These are phyloP conservation scores for Pichia sp. DNA, from an alignment of 1,139 yeast genomes.

Conservation along the genomic window DNA sequence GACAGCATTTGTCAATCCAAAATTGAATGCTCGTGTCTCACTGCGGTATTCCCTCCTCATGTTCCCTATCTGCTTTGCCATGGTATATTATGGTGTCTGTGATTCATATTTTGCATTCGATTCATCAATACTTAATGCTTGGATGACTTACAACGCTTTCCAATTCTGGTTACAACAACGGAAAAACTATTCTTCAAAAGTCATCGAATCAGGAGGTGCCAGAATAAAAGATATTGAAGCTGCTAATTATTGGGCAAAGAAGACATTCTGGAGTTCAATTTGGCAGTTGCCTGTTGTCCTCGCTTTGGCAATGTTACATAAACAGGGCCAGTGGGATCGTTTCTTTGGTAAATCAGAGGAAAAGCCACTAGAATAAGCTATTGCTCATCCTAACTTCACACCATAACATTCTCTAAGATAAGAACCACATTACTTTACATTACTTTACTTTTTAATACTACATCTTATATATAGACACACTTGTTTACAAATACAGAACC, in stretches of 20 bases:
- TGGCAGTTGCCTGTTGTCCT: conserved; percentile 90
- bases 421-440: too few relatives aligned
- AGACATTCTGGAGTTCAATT: conserved; percentile 90
- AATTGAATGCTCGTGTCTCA: conserved; percentile 87
- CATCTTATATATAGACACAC: too few relatives aligned
- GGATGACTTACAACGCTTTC: conserved; percentile 77
- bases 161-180: conserved; percentile 79
- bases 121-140: conserved; percentile 72
- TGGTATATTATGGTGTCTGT: conserved; percentile 72
- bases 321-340: conserved; percentile 93
- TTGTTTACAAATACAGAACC: too few relatives aligned
- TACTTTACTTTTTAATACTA: too few relatives aligned
- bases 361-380: not conserved
- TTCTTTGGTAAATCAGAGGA: conserved; percentile 29
- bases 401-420: too few relatives aligned
- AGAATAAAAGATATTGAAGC: conserved; percentile 46
- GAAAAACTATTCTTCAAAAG: conserved; percentile 39
- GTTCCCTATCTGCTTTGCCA: conserved; percentile 89
- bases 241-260: conserved; percentile 67
- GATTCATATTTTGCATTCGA: conserved; percentile 78
- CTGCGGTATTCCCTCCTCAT: conserved; percentile 78
- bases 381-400: too few relatives aligned
- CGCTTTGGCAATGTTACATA: conserved; percentile 88
- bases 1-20: conserved; percentile 94
- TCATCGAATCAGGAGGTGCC: conserved; percentile 30